phyloP scores from a whole-genome alignment of 192 early-diverging fungal genomes.

The Podochytrium sp. region DNA sequence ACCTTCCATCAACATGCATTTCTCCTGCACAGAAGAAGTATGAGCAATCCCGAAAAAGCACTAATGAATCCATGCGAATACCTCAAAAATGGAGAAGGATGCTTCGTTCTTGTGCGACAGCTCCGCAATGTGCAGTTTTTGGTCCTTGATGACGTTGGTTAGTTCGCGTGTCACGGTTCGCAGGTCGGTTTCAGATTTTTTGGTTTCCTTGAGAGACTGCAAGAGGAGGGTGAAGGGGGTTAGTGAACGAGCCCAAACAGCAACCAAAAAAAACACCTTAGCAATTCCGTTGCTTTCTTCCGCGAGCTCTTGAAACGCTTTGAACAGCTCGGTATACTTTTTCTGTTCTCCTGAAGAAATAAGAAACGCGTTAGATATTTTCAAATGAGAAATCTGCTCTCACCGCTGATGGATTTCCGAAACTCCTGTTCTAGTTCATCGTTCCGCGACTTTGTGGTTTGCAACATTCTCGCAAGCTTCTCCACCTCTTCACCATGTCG shows the following conservation, averaged over 20 bases:
- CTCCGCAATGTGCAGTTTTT: constrained; percentile 45
- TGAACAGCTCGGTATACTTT: constrained; percentile 30
- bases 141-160: constrained; percentile 44
- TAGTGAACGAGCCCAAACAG: not conserved
- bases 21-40: constrained; percentile 4
- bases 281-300: constrained; percentile 23
- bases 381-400: not conserved
- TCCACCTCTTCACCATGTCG: constrained; percentile 42
- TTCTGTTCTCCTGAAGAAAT: constrained; percentile 33
- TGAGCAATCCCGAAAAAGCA: too few species aligned
- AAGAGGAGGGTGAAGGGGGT: not conserved
- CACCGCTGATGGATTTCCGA: constrained; percentile 39
- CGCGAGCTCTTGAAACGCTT: constrained; percentile 35
- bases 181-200: constrained; percentile 35
- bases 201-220: constrained; percentile 20
- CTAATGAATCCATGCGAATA: too few species aligned
- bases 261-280: constrained; percentile 6
- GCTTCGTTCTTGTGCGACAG: constrained; percentile 30
- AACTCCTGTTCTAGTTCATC: constrained; percentile 48
- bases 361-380: not conserved
- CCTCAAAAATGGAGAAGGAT: constrained; percentile 40
- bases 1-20: constrained; percentile 13
- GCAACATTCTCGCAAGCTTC: constrained; percentile 20
- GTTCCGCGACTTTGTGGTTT: constrained; percentile 33
- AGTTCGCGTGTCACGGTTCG: constrained; percentile 34